Base-by-base conservation (phyloP, 768 basidiomycete species). In the Infundibulicybe gibba region DNA sequence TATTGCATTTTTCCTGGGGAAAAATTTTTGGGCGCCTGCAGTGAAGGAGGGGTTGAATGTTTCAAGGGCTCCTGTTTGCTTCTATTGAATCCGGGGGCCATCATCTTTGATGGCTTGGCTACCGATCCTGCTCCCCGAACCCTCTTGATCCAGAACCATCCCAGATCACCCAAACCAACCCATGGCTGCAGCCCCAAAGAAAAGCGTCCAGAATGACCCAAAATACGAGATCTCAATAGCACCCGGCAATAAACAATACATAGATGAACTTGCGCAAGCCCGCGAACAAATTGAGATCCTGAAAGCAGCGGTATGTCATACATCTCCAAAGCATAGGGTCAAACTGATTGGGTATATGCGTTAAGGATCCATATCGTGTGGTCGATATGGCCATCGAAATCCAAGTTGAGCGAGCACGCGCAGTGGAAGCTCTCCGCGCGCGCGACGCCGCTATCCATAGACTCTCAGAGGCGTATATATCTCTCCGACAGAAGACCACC, bases 361-460 rank as follows among this genome's bases (percentile, higher is more conserved):
- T 44, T 15, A 38, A 79, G 76, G 72, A 73, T 49, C 73, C 76
- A 6, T 66, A 75, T 40, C 67, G 69, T 40, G 64, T 68, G 31
- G 76, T 72, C 2, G 79, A 81, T 50, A 69, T 79, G 58, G 73
- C 79, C 10, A 62, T 84, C 20, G 76, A 80, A 48, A 64, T 81
- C 15, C 74, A 80, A 50, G 62, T 74, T 31, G 81, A 84, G 51
- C 71, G 69, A 34, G 47, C 74, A 41, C 74, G 75, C 41, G 75
- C 81, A 1, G 61, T 60, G 16, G 84, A 87, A 55, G 83, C 81
- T 1, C 60, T 83, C 44, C 67, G 64, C 20, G 86, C 85, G 25
- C 79, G 86, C 34, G 86, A 89, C 55, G 74, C 71, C 25, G 77
- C 74, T 13, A 75, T 85, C 1, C 63, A 75, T 35, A 77, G 77